These are phyloP conservation scores for Metarhizium guizhouense DNA, from an alignment of 2,329 filamentous ascomycete species.

Conservation along the genomic window DNA sequence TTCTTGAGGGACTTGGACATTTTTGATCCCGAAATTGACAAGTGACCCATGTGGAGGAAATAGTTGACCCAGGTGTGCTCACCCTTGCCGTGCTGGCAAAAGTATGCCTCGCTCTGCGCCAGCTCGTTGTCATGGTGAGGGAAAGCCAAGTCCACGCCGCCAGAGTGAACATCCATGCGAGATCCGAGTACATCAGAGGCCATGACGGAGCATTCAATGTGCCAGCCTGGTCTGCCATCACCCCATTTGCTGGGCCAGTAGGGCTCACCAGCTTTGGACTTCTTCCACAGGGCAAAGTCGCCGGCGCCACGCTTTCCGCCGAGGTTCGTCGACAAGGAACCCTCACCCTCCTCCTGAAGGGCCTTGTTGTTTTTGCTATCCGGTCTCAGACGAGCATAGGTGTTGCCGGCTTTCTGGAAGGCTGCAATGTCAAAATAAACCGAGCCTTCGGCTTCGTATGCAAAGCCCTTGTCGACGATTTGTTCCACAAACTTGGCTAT, in stretches of 20 bases:
- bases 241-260: constrained; percentile 87
- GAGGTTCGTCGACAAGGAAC: constrained; percentile 57
- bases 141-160: constrained; percentile 84
- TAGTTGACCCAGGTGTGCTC: constrained; percentile 84
- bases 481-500: constrained; percentile 79
- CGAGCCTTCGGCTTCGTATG: constrained; percentile 72
- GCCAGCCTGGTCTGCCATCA: constrained; percentile 82
- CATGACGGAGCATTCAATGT: constrained; percentile 97
- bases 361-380: constrained; percentile 78
- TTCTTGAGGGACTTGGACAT: constrained; percentile 97
- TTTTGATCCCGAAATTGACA: constrained; percentile 77
- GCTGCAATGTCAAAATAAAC: constrained; percentile 89
- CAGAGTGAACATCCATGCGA: constrained; percentile 86
- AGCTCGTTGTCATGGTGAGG: constrained; percentile 92
- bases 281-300: constrained; percentile 93
- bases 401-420: constrained; percentile 77
- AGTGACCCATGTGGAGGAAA: constrained; percentile 90
- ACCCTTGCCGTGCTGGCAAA: constrained; percentile 40
- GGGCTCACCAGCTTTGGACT: constrained; percentile 83
- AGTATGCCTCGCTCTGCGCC: constrained; percentile 85
- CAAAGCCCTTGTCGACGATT: constrained; percentile 78
- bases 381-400: constrained; percentile 77
- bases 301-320: constrained; percentile 64
- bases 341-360: constrained; percentile 82
- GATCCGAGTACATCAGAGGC: constrained; percentile 78